These are phyloP conservation scores for Amylostereum areolatum DNA, from an alignment of 1,284 basidiomycete genomes.

Conservation along the genomic window DNA sequence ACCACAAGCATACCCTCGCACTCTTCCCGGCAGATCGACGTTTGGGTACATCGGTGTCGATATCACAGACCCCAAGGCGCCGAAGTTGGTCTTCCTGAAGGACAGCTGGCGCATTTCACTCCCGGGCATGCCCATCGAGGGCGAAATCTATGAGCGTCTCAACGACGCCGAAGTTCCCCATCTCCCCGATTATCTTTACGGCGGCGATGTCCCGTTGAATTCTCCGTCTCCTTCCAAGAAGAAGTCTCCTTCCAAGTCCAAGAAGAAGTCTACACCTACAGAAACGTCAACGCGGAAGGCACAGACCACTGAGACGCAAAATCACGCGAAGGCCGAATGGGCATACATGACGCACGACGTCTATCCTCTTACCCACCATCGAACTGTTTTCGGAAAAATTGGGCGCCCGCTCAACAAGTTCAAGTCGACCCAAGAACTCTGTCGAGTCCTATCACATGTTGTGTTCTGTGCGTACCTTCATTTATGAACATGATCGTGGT, in stretches of 20 bases:
- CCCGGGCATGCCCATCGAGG: not conserved
- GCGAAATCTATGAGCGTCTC: not conserved
- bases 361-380: too few relatives aligned
- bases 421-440: not conserved
- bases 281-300: too few relatives aligned
- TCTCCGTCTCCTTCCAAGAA: not conserved
- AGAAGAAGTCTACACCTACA: too few relatives aligned
- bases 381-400: not conserved
- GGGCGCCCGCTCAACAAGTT: not conserved
- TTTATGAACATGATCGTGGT: not conserved
- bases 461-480: not conserved
- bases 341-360: too few relatives aligned
- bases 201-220: not conserved
- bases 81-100: not conserved
- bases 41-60: not conserved
- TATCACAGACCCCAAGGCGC: not conserved
- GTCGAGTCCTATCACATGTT: not conserved
- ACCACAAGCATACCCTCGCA: not conserved
- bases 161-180: not conserved
- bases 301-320: too few relatives aligned
- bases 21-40: not conserved
- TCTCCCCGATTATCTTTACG: not conserved
- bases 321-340: too few relatives aligned
- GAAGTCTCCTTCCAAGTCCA: too few relatives aligned
- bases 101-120: not conserved